Evolutionary conservation across 768 basidiomycete genomes (phyloP).

Genomic region (Galerina sulciceps): DNA sequence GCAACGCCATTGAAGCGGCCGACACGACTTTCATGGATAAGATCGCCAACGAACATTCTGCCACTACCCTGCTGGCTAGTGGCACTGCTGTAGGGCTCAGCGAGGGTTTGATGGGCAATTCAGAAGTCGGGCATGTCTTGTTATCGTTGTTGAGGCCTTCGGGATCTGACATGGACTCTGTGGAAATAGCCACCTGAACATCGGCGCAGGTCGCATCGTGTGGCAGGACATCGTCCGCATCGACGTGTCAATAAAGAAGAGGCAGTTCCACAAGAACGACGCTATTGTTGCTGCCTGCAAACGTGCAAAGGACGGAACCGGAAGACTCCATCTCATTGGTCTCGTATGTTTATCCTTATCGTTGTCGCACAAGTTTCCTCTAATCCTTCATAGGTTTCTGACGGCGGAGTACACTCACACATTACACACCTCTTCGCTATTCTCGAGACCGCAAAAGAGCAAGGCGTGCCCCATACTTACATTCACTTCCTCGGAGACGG

Average conservation of each 20-base stretch:
- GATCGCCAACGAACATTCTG: slow-evolving; percentile 76
- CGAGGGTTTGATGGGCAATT: slow-evolving; percentile 97
- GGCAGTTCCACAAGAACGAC: slow-evolving; percentile 80
- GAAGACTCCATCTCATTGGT: slow-evolving; percentile 87
- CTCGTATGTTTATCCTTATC: slow-evolving; percentile 53
- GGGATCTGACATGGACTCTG: not conserved
- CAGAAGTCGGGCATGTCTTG: slow-evolving; percentile 86
- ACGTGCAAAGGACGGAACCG: slow-evolving; percentile 80
- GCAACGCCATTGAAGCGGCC: slow-evolving; percentile 87
- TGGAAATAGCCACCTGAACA: slow-evolving; percentile 83
- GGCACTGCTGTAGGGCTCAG: slow-evolving; percentile 91
- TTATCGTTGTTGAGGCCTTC: not conserved
- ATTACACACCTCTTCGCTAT: slow-evolving; percentile 89
- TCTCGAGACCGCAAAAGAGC: slow-evolving; percentile 87
- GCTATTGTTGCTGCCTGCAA: slow-evolving; percentile 75
- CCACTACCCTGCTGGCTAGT: slow-evolving; percentile 78
- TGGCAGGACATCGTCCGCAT: slow-evolving; percentile 99
- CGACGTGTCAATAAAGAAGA: slow-evolving; percentile 89
- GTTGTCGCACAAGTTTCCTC: not conserved
- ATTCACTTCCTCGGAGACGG: slow-evolving; percentile 96
- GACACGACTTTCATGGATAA: slow-evolving; percentile 89
- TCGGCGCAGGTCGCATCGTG: slow-evolving; percentile 92
- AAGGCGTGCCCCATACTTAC: slow-evolving; percentile 83
- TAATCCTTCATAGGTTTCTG: slow-evolving; percentile 66
- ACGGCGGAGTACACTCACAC: slow-evolving; percentile 97